Conservation (phyloP, 2,329 filamentous ascomycete genomes). For the Aulographum hederae region DNA sequence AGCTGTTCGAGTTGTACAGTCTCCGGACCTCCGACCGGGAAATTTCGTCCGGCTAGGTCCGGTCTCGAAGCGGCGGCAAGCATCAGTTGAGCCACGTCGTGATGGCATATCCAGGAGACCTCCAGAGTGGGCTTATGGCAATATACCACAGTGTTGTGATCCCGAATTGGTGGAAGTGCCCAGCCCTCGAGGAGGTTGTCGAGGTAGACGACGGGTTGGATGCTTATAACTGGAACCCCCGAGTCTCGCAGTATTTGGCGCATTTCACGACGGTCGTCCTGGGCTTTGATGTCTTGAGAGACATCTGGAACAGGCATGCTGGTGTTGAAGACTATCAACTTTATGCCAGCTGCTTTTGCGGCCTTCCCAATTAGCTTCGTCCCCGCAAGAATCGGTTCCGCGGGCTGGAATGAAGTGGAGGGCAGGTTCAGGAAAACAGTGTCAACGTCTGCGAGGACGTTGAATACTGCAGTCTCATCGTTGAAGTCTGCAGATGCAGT, state of each 20-base stretch:
- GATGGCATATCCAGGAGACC: slow-evolving; percentile 22
- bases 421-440: slow-evolving; percentile 13
- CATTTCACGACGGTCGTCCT: slow-evolving; percentile 15
- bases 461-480: slow-evolving; percentile 7
- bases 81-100: slow-evolving; percentile 22
- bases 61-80: slow-evolving; percentile 15
- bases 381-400: slow-evolving; percentile 10
- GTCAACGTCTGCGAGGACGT: slow-evolving; percentile 9
- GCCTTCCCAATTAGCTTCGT: slow-evolving; percentile 9
- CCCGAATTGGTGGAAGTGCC: slow-evolving; percentile 17
- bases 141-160: slow-evolving; percentile 18
- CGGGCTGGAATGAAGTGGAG: slow-evolving; percentile 12
- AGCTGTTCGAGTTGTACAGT: slow-evolving; percentile 15
- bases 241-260: slow-evolving; percentile 12
- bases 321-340: slow-evolving; percentile 13
- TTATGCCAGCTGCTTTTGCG: slow-evolving; percentile 8
- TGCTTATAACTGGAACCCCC: slow-evolving; percentile 15
- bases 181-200: slow-evolving; percentile 22
- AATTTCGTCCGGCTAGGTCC: slow-evolving; percentile 16
- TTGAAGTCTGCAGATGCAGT: slow-evolving; percentile 10
- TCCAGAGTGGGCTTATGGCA: slow-evolving; percentile 20
- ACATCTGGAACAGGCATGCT: slow-evolving; percentile 12
- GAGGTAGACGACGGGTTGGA: slow-evolving; percentile 20
- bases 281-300: slow-evolving; percentile 11
- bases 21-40: slow-evolving; percentile 18